Evolutionary conservation across 257 asterid genomes (phyloP).

Genomic region (Nicotiana benthamiana): DNA sequence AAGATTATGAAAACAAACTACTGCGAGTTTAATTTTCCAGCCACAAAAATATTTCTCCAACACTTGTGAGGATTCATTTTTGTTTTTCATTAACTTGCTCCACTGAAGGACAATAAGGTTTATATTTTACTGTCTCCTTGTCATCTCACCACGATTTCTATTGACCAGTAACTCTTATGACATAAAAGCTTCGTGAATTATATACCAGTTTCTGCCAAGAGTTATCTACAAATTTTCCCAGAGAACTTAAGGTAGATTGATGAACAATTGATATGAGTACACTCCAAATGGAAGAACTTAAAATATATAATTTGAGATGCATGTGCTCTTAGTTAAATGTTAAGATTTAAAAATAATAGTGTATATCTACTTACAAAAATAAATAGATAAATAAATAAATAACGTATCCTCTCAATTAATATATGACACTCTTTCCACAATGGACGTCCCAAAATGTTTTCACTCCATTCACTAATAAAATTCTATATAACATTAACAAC

Average conservation of each 20-base stretch:
- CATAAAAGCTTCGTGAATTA: background rate
- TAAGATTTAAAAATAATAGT: background rate
- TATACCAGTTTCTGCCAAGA: background rate
- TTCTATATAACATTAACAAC: background rate
- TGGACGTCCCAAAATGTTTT: background rate
- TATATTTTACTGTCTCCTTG: background rate
- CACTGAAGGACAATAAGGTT: background rate
- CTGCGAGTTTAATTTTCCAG: background rate
- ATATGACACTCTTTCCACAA: background rate
- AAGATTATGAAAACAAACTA: background rate
- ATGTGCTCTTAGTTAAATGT: background rate
- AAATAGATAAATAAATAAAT: background rate
- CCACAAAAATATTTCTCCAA: background rate
- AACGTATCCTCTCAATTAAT: background rate
- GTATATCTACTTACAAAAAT: background rate
- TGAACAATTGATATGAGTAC: background rate
- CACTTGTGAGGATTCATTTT: background rate
- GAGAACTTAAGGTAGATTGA: background rate
- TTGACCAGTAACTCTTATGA: background rate
- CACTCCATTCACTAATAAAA: background rate
- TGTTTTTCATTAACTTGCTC: background rate
- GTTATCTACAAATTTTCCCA: background rate
- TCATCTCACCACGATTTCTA: background rate
- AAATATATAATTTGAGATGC: background rate
- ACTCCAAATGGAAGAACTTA: background rate